A percentile compares a stretch with the other conserved stretches of the same genome.
Evolutionary conservation across 805 yeast genomes (phyloP).

Genomic region (Yarrowia divulgata): DNA sequence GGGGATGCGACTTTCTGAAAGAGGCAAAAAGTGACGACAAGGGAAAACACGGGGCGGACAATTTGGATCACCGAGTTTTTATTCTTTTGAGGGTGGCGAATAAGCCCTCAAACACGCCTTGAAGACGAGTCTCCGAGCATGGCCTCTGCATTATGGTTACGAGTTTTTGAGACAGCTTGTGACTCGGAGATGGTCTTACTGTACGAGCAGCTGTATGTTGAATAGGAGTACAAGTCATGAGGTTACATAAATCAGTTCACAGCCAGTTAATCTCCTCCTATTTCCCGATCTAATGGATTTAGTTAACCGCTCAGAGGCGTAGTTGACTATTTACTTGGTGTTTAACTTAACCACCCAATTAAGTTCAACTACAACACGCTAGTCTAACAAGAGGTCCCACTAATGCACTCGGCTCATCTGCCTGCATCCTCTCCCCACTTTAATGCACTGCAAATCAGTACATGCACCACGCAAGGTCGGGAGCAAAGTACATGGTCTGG

Average conservation of each 20-base stretch:
- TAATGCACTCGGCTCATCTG: conserved; percentile 24
- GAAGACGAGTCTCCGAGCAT: too few species aligned
- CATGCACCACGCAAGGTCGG: conserved; percentile 30
- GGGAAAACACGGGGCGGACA: background rate
- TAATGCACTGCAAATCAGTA: conserved; percentile 17
- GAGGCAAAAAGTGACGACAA: background rate
- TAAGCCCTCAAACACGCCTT: conserved; percentile 8
- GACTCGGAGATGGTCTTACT: background rate
- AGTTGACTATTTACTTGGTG: background rate
- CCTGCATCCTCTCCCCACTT: conserved; percentile 35
- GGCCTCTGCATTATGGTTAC: conserved; percentile 2
- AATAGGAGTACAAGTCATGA: too few species aligned
- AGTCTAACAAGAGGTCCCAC: conserved; percentile 4
- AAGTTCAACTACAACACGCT: background rate
- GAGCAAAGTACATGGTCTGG: background rate
- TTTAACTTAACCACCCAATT: background rate
- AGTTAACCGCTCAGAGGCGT: background rate
- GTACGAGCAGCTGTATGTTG: too few species aligned
- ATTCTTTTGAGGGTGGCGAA: background rate
- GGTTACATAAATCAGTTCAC: too few species aligned
- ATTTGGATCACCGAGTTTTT: background rate
- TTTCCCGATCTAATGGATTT: background rate
- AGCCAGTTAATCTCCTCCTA: too few species aligned
- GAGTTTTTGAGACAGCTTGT: conserved; percentile 1
- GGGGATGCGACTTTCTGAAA: conserved; percentile 6